phyloP scores from a whole-genome alignment of 2,329 filamentous ascomycete genomes.

The Elsinoe arachidis region DNA sequence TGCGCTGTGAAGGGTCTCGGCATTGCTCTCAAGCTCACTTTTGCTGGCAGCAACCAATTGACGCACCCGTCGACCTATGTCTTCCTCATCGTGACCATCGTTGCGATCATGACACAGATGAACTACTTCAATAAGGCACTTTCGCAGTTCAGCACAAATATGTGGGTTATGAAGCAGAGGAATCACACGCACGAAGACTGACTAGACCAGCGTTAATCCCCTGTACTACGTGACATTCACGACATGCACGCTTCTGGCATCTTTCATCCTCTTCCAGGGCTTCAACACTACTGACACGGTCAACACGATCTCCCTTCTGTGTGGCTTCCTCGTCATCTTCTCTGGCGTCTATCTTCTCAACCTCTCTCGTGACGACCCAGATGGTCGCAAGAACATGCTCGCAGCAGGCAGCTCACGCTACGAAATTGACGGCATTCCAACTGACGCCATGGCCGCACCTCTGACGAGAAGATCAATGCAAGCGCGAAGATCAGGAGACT shows the following conservation, averaged over 20 bases:
- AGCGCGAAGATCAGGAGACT: constrained; percentile 55
- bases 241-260: constrained; percentile 84
- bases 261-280: constrained; percentile 89
- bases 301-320: constrained; percentile 85
- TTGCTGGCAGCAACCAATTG: constrained; percentile 92
- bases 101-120: constrained; percentile 98
- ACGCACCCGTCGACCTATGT: constrained; percentile 92
- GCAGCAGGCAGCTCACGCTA: constrained; percentile 39
- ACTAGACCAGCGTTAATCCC: constrained; percentile 65
- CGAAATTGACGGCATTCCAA: constrained; percentile 70
- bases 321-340: constrained; percentile 90
- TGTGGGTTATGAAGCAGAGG: constrained; percentile 51
- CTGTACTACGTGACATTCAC: constrained; percentile 98
- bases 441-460: constrained; percentile 80
- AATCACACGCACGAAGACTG: not conserved
- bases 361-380: constrained; percentile 83
- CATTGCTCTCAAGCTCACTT: constrained; percentile 90
- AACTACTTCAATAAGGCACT: constrained; percentile 99
- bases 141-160: constrained; percentile 92
- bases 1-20: constrained; percentile 99
- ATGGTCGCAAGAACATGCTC: constrained; percentile 55
- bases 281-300: constrained; percentile 92
- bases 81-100: constrained; percentile 83
- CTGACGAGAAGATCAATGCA: constrained; percentile 94
- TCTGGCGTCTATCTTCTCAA: constrained; percentile 93